Conservation (phyloP, 345 rosid species). For the Zanthoxylum bungeanum region DNA sequence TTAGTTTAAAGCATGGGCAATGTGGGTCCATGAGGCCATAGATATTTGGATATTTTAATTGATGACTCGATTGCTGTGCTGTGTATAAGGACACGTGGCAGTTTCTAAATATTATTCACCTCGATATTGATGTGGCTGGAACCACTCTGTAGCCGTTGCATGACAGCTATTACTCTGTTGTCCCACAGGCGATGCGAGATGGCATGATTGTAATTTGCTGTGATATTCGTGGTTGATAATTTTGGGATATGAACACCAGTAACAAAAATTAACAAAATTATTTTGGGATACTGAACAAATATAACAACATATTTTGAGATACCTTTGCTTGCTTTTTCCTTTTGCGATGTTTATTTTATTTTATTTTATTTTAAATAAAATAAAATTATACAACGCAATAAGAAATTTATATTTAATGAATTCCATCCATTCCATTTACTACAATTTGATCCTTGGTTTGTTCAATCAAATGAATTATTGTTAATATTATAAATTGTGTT, state of each 20-base stretch:
- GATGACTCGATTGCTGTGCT: too few species aligned
- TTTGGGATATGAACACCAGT: background rate
- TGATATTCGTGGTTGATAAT: background rate
- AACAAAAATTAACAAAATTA: too few species aligned
- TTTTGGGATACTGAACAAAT: too few species aligned
- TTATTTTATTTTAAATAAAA: too few species aligned
- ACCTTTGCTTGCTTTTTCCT: too few species aligned
- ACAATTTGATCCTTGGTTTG: background rate
- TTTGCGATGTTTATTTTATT: too few species aligned
- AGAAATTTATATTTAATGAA: background rate
- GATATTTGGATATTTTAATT: too few species aligned
- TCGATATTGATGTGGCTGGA: background rate
- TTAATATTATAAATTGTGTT: background rate
- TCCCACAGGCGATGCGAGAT: too few species aligned
- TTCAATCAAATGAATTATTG: background rate
- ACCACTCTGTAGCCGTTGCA: background rate
- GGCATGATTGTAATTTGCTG: background rate
- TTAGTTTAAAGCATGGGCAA: background rate
- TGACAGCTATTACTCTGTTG: slow-evolving; percentile 8
- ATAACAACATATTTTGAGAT: too few species aligned
- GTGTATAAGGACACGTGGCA: slow-evolving; percentile 13
- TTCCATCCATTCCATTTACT: background rate
- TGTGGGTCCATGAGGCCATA: too few species aligned
- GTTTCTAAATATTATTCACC: background rate
- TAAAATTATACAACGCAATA: too few species aligned